Percentiles rank a stretch among this genome's conserved stretches.
Evolutionary conservation across 495 filamentous ascomycete species (phyloP).

Genomic region (Podospora fimiseda): DNA sequence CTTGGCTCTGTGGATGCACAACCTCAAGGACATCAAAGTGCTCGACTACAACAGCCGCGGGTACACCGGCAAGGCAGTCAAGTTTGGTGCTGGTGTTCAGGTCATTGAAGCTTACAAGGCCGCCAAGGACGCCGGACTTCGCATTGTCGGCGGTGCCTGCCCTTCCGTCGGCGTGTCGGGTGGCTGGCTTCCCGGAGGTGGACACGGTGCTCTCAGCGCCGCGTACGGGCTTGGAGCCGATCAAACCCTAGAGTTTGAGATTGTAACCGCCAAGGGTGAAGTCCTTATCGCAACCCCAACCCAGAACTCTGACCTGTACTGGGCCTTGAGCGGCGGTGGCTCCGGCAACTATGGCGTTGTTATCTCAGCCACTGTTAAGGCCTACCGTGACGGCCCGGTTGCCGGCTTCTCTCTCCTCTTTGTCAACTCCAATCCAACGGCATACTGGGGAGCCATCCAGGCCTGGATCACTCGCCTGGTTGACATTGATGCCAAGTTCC

Average conservation of each 20-base stretch:
- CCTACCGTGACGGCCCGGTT: conserved; percentile 18
- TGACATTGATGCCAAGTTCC: not conserved
- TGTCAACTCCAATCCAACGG: conserved; percentile 23
- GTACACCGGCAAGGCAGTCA: conserved; percentile 42
- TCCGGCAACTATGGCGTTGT: conserved; percentile 51
- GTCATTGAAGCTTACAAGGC: conserved; percentile 40
- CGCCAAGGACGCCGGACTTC: conserved; percentile 35
- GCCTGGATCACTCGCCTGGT: conserved; percentile 30
- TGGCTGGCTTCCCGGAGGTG: conserved; percentile 53
- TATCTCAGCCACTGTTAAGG: conserved; percentile 35
- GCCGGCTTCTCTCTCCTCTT: conserved; percentile 13
- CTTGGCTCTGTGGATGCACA: conserved; percentile 55
- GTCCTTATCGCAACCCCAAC: conserved; percentile 37
- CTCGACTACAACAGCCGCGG: conserved; percentile 27
- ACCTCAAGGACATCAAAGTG: conserved; percentile 44
- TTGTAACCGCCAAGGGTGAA: conserved; percentile 44
- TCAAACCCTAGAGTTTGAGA: conserved; percentile 51
- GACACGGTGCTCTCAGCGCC: conserved; percentile 47
- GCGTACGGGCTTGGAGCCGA: conserved; percentile 55
- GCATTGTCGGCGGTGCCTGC: conserved; percentile 41
- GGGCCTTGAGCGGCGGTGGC: conserved; percentile 55
- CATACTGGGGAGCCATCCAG: conserved; percentile 35
- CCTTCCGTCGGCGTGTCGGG: conserved; percentile 45
- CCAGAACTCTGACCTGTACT: conserved; percentile 51
- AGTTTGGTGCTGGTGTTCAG: conserved; percentile 49